Percentiles rank a stretch among this genome's conserved stretches.
These are phyloP conservation scores for Aureobasidium leucospermi DNA, from an alignment of 2,329 filamentous ascomycete species.

Conservation along the genomic window DNA sequence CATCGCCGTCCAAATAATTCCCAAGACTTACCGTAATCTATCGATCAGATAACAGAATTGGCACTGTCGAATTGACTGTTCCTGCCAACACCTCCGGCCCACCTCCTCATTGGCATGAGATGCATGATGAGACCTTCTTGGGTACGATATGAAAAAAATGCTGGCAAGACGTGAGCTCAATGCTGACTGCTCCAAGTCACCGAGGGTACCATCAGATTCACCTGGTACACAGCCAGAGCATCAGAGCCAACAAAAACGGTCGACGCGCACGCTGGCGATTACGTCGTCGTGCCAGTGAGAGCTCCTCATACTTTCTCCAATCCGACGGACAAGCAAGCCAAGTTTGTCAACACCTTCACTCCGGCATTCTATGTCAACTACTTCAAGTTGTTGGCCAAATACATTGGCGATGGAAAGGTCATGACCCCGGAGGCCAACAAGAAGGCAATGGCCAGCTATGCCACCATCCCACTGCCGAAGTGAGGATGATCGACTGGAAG, in stretches of 20 bases:
- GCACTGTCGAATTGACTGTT: constrained; percentile 42
- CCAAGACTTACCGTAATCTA: background rate
- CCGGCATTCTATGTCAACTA: constrained; percentile 53
- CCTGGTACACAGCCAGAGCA: constrained; percentile 28
- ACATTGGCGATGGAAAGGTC: constrained; percentile 36
- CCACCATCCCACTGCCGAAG: constrained; percentile 28
- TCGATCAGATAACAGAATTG: constrained; percentile 40
- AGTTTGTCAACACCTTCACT: constrained; percentile 52
- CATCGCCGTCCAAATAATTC: too few species aligned
- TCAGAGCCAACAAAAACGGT: constrained; percentile 32
- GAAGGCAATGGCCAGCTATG: constrained; percentile 44
- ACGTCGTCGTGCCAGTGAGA: constrained; percentile 47
- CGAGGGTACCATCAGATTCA: constrained; percentile 46
- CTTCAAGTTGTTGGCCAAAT: constrained; percentile 45
- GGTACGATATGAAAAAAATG: background rate
- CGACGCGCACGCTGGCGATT: constrained; percentile 47
- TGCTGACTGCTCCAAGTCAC: constrained; percentile 29
- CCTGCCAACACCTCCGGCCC: constrained; percentile 41
- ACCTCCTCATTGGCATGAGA: constrained; percentile 48
- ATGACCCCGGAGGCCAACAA: constrained; percentile 43
- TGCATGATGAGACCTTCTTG: constrained; percentile 54
- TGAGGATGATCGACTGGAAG: background rate
- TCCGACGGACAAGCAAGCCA: constrained; percentile 46
- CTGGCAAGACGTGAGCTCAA: too few species aligned
- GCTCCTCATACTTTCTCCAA: constrained; percentile 52